Percentiles rank a stretch among this genome's conserved stretches.
Evolutionary conservation across 495 filamentous ascomycete genomes (phyloP).

Genomic region (Lophium mytilinum): DNA sequence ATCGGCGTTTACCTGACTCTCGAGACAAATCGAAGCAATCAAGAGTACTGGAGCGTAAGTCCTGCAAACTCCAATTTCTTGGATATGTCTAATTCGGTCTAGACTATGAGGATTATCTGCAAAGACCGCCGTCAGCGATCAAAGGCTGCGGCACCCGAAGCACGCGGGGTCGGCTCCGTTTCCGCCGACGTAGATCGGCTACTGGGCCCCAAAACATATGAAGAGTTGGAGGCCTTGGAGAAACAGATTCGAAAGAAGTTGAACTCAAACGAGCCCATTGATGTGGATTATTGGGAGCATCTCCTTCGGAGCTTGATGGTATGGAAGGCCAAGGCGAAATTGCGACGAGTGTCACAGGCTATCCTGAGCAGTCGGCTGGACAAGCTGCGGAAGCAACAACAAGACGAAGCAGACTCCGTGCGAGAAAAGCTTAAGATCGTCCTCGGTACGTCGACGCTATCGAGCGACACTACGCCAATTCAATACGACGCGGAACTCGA

Average conservation of each 20-base stretch:
- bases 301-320: slow-evolving; percentile 74
- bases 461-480: not conserved
- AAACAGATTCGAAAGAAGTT: slow-evolving; percentile 76
- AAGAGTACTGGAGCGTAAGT: slow-evolving; percentile 75
- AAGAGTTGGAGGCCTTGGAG: slow-evolving; percentile 78
- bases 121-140: slow-evolving; percentile 63
- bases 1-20: slow-evolving; percentile 78
- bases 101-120: slow-evolving; percentile 79
- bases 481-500: slow-evolving; percentile 40
- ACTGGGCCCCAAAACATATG: slow-evolving; percentile 74
- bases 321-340: slow-evolving; percentile 84
- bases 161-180: slow-evolving; percentile 71
- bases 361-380: slow-evolving; percentile 68
- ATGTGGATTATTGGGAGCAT: slow-evolving; percentile 96
- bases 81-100: slow-evolving; percentile 21
- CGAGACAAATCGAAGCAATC: slow-evolving; percentile 68
- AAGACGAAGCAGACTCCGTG: slow-evolving; percentile 58
- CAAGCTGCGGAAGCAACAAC: slow-evolving; percentile 57
- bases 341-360: slow-evolving; percentile 70
- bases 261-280: slow-evolving; percentile 80
- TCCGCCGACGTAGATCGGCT: slow-evolving; percentile 81
- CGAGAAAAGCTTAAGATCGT: slow-evolving; percentile 46
- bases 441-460: not conserved
- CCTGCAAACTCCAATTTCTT: not conserved
- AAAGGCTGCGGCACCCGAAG: slow-evolving; percentile 52